These are phyloP conservation scores for Lachancea mirantina DNA, from an alignment of 805 yeast genomes.

Conservation along the genomic window DNA sequence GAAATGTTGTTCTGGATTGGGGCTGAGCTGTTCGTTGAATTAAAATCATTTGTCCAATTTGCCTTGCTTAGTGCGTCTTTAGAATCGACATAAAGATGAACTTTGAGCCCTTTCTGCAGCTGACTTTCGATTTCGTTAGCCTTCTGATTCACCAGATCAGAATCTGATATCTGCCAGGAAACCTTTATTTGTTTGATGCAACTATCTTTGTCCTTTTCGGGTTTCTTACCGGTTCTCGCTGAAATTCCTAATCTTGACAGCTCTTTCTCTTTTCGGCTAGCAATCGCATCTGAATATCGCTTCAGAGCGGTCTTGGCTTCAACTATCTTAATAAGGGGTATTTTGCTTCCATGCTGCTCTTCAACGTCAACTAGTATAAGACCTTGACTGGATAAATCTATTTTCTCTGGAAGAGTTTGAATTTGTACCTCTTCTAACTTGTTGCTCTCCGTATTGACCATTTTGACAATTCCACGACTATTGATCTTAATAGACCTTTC, in stretches of 20 bases:
- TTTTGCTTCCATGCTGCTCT: conserved; percentile 9
- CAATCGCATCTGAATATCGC: conserved; percentile 24
- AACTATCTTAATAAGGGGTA: conserved; percentile 26
- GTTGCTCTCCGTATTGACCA: conserved; percentile 18
- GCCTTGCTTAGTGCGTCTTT: conserved; percentile 21
- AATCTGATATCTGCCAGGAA: conserved; percentile 50
- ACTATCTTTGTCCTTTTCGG: conserved; percentile 18
- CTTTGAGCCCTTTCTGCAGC: conserved; percentile 37
- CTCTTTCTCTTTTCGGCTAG: conserved; percentile 21
- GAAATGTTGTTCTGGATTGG: conserved; percentile 14
- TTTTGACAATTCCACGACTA: conserved; percentile 20
- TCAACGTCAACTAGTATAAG: conserved; percentile 20
- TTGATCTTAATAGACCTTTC: conserved; percentile 19
- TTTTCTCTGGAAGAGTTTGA: conserved; percentile 19
- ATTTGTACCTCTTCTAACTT: conserved; percentile 18
- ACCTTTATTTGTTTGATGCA: conserved; percentile 42
- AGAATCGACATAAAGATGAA: conserved; percentile 37
- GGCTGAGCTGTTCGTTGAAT: too few relatives aligned
- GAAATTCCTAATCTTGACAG: conserved; percentile 17
- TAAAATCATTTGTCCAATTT: conserved; percentile 26
- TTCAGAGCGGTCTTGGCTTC: conserved; percentile 23
- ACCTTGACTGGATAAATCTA: conserved; percentile 22
- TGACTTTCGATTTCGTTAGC: conserved; percentile 41
- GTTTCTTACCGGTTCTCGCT: conserved; percentile 7
- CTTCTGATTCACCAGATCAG: conserved; percentile 49